Evolutionary conservation across 2,329 filamentous ascomycete genomes (phyloP), one percentile per base, ranked within the genome.

Genomic region (Colletotrichum filicis): DNA sequence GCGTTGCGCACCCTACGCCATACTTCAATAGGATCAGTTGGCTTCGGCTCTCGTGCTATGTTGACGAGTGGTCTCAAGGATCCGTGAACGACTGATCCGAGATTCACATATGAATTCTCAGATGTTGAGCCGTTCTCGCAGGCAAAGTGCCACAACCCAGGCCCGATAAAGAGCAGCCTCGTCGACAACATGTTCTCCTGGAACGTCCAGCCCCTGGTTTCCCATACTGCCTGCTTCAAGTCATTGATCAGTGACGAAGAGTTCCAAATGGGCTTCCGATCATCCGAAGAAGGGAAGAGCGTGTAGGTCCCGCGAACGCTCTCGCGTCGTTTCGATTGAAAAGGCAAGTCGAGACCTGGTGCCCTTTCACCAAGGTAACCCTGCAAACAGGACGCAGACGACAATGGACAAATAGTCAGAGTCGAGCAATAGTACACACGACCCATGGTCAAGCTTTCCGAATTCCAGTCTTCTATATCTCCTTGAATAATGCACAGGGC

Each of bases 401-500:
- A 14, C 8, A 67, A 5, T 6, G 65, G 65, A 5, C 65, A 67
- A 22, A 67, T 61, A 1, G 65, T 53, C 3, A 67, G 37, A 12
- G 56, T 12, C 2, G 35, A 60, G 2, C 24, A 67, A 11, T 67
- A 67, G 65, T 67, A 61, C 5, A 67, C 65, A n/a, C 26, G 28
- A n/a, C 65, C 65, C 65, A 67, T 67, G 12, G 26, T 55, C 2
- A 52, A 4, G 6, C 37, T 53, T 9, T 76, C 74, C 5, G n/a
- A 28, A 4, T 52, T 32, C 72, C 74, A 76, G 58, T 81, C 79
- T 4, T 73, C 62, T 2, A 37, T 26, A 8, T 62, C 61, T 60
- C 79, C 76, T 66, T 81, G 79, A 22, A 79, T 52, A 19, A 81
- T 81, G 64, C 79, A 81, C 1, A 81, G 69, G 1, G 77, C 74